Evolutionary conservation across 352 stramenopile species (phyloP), one percentile per base, ranked within the genome.

Genomic region (Phytopythium boreale): DNA sequence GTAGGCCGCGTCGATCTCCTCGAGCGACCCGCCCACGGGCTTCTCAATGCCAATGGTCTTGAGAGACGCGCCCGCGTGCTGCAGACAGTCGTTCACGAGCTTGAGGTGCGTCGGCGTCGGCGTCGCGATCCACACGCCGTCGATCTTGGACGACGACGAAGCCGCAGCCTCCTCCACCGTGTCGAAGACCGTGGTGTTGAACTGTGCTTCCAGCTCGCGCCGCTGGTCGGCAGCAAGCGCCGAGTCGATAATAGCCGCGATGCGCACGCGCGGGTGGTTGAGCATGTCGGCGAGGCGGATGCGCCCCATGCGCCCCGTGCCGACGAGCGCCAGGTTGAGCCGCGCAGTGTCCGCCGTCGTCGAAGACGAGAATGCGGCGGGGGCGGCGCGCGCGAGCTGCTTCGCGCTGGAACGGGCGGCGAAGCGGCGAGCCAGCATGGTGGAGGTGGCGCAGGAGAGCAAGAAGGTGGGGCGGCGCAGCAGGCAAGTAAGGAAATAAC

Each of bases 1-100:
- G 62, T 93, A 93, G 1, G 74, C 79, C 3, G 64, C 63, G 59
- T 93, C 84, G 55, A 90, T 88, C 37, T 93, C 82, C 9, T 64
- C 49, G 0, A 93, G 67, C 36, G 76, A 70, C 2, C 66, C 74
- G 10, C 77, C 82, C 7, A 93, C 84, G 10, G 84, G 84, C 44
- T 93, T 93, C 63, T 93, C 84, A 59, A 91, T 87, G 24, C 80
- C 84, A 39, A 93, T 89, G 2, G 80, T 75, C 36, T 76, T 77
- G 22, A 74, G 51, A 9, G 59, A 46, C 9, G 55, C 37, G 15
- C 64, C 68, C 4, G 47, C 36, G 5, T 72, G 68, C 5, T 49
- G 43, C 15, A 71, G 50, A 41, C 74, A 72, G 50, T 79, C 68
- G 26, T 66, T 69, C 55, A 91, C 77, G 22, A 90, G 63, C 34